phyloP scores from a whole-genome alignment of 129 eudicot species.

The Pulicaria dysenterica region DNA sequence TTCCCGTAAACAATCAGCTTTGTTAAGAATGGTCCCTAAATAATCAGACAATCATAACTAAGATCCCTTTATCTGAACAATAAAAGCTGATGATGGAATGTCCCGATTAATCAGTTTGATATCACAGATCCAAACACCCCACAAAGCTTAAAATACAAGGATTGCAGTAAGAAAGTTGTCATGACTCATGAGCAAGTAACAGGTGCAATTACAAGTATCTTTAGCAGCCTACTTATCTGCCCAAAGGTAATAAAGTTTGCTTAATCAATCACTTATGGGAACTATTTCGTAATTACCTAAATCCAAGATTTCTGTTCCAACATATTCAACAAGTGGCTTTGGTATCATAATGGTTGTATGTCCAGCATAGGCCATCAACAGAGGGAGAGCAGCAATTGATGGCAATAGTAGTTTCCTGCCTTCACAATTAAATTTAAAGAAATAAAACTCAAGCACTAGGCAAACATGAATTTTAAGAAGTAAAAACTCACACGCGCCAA shows the following conservation, averaged over 20 bases:
- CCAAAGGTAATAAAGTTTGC: constrained; percentile 7
- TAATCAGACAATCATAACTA: not conserved
- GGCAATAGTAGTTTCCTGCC: constrained; percentile 89
- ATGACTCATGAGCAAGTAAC: constrained; percentile 15
- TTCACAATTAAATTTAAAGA: constrained; percentile 37
- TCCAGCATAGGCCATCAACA: constrained; percentile 99
- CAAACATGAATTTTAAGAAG: constrained; percentile 13
- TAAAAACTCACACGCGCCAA: constrained; percentile 95
- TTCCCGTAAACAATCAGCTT: not conserved
- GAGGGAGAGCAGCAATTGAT: constrained; percentile 93
- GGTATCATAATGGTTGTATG: constrained; percentile 94
- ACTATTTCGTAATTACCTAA: constrained; percentile 52
- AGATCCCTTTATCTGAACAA: not conserved
- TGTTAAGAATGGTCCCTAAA: not conserved
- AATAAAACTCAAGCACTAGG: constrained; percentile 11
- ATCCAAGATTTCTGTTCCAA: constrained; percentile 79
- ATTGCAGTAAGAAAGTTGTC: not conserved
- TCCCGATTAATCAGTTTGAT: not conserved
- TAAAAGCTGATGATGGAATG: not conserved
- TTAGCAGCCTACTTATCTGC: constrained; percentile 11
- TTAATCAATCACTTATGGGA: constrained; percentile 1
- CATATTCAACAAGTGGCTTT: constrained; percentile 83
- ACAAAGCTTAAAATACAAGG: not conserved
- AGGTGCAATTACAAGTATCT: not conserved
- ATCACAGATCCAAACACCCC: not conserved